Evolutionary conservation across 176 grass and related monocot genomes (phyloP).

Genomic region (Elaeis guineensis): DNA sequence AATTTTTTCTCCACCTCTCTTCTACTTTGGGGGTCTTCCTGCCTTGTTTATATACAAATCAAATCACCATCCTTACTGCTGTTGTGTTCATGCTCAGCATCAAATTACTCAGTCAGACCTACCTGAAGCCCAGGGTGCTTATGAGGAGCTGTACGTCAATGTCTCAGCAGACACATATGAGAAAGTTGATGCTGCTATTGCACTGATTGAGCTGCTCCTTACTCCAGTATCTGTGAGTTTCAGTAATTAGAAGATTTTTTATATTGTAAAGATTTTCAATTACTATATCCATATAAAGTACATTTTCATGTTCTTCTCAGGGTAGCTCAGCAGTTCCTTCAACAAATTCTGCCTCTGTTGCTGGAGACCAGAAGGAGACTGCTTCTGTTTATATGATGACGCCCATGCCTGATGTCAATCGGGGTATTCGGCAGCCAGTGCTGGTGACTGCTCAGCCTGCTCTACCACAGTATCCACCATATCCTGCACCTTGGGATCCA

Average conservation of each 20-base stretch:
- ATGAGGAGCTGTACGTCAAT: slow-evolving; percentile 70
- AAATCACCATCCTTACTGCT: neutral
- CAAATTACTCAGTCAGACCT: slow-evolving; percentile 62
- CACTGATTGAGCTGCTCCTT: slow-evolving; percentile 72
- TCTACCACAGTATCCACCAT: slow-evolving; percentile 49
- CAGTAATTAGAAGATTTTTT: neutral
- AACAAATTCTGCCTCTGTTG: neutral
- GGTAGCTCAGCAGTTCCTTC: neutral
- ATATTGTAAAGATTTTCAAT: no score
- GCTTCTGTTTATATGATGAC: slow-evolving; percentile 24
- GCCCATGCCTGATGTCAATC: slow-evolving; percentile 25
- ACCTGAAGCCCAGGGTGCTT: slow-evolving; percentile 51
- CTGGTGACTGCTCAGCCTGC: slow-evolving; percentile 32
- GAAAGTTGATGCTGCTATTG: slow-evolving; percentile 83
- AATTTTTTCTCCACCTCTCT: no score
- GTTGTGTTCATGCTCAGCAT: slow-evolving; percentile 36
- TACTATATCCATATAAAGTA: neutral
- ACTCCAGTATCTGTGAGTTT: slow-evolving; percentile 64
- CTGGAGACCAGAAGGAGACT: slow-evolving; percentile 18
- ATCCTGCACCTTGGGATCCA: slow-evolving; percentile 41
- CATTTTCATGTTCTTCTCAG: neutral
- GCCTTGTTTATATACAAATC: neutral
- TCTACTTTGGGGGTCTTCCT: no score
- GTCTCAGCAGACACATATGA: slow-evolving; percentile 78
- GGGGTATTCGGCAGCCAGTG: slow-evolving; percentile 15